These are phyloP conservation scores for Tuber umbilicatum DNA, from an alignment of 495 filamentous ascomycete genomes.

Conservation along the genomic window DNA sequence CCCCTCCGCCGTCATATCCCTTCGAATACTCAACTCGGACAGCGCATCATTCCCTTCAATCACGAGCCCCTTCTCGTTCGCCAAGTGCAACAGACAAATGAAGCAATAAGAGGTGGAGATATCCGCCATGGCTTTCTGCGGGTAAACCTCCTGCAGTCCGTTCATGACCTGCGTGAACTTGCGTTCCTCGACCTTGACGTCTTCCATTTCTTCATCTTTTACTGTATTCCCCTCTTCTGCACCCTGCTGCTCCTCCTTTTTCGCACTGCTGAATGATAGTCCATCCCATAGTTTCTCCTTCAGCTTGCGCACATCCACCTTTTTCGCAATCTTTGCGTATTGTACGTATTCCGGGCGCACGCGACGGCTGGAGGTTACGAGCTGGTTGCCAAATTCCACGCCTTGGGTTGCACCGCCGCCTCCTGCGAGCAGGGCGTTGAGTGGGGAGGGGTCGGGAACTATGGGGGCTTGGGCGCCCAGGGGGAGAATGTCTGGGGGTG, in stretches of 20 bases:
- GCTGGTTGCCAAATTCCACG: constrained; percentile 77
- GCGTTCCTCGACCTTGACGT: constrained; percentile 37
- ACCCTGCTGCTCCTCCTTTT: background rate
- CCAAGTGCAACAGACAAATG: constrained; percentile 90
- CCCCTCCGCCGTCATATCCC: constrained; percentile 51
- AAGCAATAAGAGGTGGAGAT: constrained; percentile 97
- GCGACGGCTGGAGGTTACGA: constrained; percentile 81
- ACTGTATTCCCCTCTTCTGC: background rate
- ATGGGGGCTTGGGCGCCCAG: constrained; percentile 44
- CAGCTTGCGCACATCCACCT: constrained; percentile 90
- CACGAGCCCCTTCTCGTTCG: constrained; percentile 91
- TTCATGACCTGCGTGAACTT: constrained; percentile 91
- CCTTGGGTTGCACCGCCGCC: constrained; percentile 36
- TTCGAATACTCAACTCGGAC: constrained; percentile 53
- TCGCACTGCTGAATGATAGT: constrained; percentile 57
- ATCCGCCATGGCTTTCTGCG: constrained; percentile 73
- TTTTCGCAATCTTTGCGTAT: constrained; percentile 93
- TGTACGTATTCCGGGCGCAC: constrained; percentile 90
- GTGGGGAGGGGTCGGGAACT: constrained; percentile 21
- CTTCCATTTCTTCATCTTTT: constrained; percentile 14
- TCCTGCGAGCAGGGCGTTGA: constrained; percentile 2
- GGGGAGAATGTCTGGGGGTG: constrained; percentile 49
- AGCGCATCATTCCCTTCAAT: constrained; percentile 55
- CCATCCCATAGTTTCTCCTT: constrained; percentile 96
- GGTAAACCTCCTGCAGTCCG: constrained; percentile 75